Base-by-base conservation (phyloP, 129 eudicot species). In the Ambrosia trifida region DNA sequence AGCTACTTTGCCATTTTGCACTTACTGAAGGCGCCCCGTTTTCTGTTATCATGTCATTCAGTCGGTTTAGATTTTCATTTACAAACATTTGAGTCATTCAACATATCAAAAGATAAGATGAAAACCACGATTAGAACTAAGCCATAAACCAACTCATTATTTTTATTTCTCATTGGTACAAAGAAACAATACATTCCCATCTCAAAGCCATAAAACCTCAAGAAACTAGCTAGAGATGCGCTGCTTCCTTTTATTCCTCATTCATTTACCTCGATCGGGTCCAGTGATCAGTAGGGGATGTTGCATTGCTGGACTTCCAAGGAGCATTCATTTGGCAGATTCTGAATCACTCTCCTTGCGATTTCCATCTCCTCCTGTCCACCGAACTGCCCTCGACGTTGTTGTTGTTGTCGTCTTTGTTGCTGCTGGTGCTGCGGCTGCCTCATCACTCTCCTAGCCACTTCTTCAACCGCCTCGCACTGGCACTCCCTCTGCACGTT, bases 231-330 rank as follows among this genome's bases (percentile, higher is more conserved):
- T 51, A 20, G 69, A 4, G 62, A 54, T 54, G 35, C 16, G 62
- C 28, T 24, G 28, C 19, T 24, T 6, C 7, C 10, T 13, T 60
- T 60, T 60, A 60, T 32, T 13, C 32, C 7, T 14, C 20, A 38
- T 12, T 31, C 44, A 32, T 32, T 3, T 3, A 9, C 43, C 9
- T 38, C 36, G 14, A n/a, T n/a, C n/a, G 63, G 9, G 8, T 9
- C 28, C 28, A 24, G 28, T 24, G 28, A 24, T 18, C 49, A 2
- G 6, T 47, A 70, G 0, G 51, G 64, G 50, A 53, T 28, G 6
- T 9, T 47, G 41, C 75, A 70, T 40, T 24, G 75, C n/a, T 40
- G 28, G 30, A 40, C 35, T 4, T 45, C 20, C 18, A 72, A 59
- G 8, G 30, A 0, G 51, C 74, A 76, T 11, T 62, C 62, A 7